Conservation (phyloP, 2,329 filamentous ascomycete genomes). For the Colletotrichum plurivorum region DNA sequence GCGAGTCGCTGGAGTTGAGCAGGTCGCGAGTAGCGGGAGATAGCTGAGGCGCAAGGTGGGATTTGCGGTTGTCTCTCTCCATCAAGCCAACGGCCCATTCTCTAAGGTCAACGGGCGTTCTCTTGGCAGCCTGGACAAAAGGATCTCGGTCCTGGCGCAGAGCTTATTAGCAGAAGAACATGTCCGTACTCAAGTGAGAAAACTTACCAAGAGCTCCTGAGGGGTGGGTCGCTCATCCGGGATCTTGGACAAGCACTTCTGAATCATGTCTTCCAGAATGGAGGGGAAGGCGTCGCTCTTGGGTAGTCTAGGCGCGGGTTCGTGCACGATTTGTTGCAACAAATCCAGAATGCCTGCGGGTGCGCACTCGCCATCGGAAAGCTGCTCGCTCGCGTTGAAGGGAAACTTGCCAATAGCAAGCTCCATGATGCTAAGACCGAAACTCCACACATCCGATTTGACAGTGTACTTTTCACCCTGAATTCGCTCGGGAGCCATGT, state of each 20-base stretch:
- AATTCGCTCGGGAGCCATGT: constrained; percentile 99
- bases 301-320: constrained; percentile 91
- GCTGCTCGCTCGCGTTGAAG: constrained; percentile 82
- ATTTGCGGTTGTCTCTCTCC: constrained; percentile 95
- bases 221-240: constrained; percentile 92
- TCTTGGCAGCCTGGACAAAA: constrained; percentile 96
- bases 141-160: constrained; percentile 83
- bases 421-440: constrained; percentile 95
- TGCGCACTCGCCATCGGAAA: constrained; percentile 81
- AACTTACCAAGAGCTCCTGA: constrained; percentile 88
- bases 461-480: constrained; percentile 98
- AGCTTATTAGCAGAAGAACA: constrained; percentile 44
- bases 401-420: constrained; percentile 97
- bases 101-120: constrained; percentile 92
- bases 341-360: constrained; percentile 97
- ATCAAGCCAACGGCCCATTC: constrained; percentile 96
- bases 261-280: constrained; percentile 96
- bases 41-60: constrained; percentile 86
- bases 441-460: constrained; percentile 99
- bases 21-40: constrained; percentile 85
- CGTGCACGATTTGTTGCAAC: constrained; percentile 96
- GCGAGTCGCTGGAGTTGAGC: constrained; percentile 75
- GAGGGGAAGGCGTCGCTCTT: constrained; percentile 98
- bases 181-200: neutral
- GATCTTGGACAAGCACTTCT: constrained; percentile 93